Conservation (phyloP, 1,284 basidiomycete species). For the Moesziomyces sp. region DNA sequence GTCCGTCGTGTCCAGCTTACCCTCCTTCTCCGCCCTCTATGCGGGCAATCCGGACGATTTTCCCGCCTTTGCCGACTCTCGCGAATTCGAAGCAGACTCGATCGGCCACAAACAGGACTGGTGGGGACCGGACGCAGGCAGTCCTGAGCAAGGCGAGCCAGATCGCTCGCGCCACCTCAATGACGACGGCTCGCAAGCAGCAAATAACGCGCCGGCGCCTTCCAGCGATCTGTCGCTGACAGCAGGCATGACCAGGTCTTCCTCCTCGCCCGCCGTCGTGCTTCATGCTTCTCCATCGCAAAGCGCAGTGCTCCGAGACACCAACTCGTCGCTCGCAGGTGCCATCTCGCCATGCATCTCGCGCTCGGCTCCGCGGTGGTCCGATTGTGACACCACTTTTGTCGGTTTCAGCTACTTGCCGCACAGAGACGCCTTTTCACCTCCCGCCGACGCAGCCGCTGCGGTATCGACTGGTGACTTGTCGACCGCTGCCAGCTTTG, state of each 20-base stretch:
- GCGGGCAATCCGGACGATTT: slow-evolving; percentile 58
- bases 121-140: slow-evolving; percentile 2
- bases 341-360: slow-evolving; percentile 17
- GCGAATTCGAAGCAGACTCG: slow-evolving; percentile 32
- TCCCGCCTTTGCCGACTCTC: slow-evolving; percentile 57
- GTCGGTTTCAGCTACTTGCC: slow-evolving; percentile 61
- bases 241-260: slow-evolving; percentile 26
- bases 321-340: slow-evolving; percentile 2
- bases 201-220: background rate
- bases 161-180: background rate
- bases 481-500: slow-evolving; percentile 40
- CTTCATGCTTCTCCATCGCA: slow-evolving; percentile 10
- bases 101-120: slow-evolving; percentile 20
- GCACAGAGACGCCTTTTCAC: slow-evolving; percentile 30
- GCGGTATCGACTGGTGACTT: slow-evolving; percentile 22
- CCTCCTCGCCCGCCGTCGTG: slow-evolving; percentile 34
- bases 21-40: slow-evolving; percentile 61
- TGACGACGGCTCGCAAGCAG: background rate
- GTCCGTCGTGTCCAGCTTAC: slow-evolving; percentile 48
- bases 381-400: slow-evolving; percentile 55
- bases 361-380: slow-evolving; percentile 42
- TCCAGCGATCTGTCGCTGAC: background rate
- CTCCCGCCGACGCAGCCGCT: background rate
- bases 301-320: slow-evolving; percentile 9
- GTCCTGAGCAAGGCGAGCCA: slow-evolving; percentile 2